Evolutionary conservation across 2,329 filamentous ascomycete genomes (phyloP), one percentile per base, ranked within the genome.

Genomic region (Ascochyta clinopodiicola): DNA sequence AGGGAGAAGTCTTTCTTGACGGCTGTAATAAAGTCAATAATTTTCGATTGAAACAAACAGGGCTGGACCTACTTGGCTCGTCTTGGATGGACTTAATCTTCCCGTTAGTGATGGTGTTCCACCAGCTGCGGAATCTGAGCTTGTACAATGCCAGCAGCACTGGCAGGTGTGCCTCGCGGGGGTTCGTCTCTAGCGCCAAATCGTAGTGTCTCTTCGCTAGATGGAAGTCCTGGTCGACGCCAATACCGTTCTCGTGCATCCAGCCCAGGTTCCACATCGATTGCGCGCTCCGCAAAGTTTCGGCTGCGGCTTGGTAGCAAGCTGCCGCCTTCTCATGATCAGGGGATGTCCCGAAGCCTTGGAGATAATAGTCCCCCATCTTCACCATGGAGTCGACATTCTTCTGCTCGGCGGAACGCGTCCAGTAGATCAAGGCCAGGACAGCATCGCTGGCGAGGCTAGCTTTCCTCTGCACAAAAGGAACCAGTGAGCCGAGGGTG

Each of bases 181-280:
- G 84, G 67, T 96, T 99, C 0, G 94, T 93, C 69, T 93, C 91
- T 27, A 97, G 80, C 1, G 95, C 94, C 57, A 95, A 84, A 68
- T 99, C 95, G 71, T 99, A 99, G 77, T 93, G 96, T 49, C 95
- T 84, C 78, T 99, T 99, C 2, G 96, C 95, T 52, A 99, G 86
- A 71, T 99, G 95, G 74, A 96, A 99, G 72, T 99, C 95, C 73
- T 99, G 95, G 50, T 90, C 89, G 19, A 98, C 85, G 2, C 93
- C 92, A 44, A 98, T 83, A 7, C 95, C 95, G 69, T 98, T 97
- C 77, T 99, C 95, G 70, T 99, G 92, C 94, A 99, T 98, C 95
- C 95, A 99, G 5, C 95, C 96, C 13, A 99, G 81, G 68, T 99
- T 98, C 85, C 92, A 99, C 53, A 97, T 86, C 13, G 96, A 95